Conservation (phyloP, 1,139 yeast species). For the Hyphopichia khmerensis region DNA sequence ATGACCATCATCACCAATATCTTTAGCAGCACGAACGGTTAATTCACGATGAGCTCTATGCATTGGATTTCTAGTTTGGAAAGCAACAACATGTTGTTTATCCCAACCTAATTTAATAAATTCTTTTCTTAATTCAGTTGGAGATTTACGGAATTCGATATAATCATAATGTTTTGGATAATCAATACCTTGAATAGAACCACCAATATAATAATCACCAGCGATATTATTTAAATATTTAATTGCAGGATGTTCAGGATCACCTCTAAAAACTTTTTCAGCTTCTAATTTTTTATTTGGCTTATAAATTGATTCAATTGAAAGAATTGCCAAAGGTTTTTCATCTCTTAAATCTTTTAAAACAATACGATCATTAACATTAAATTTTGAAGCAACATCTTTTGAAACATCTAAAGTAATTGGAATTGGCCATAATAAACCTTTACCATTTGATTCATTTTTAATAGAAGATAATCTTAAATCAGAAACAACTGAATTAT, state of each 20-base stretch:
- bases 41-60: constrained; percentile 97
- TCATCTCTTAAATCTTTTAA: constrained; percentile 85
- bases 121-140: constrained; percentile 84
- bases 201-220: constrained; percentile 86
- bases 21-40: constrained; percentile 87
- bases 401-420: constrained; percentile 79
- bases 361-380: constrained; percentile 63
- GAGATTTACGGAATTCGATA: constrained; percentile 83
- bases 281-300: constrained; percentile 85
- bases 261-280: constrained; percentile 87
- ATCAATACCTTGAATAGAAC: constrained; percentile 77
- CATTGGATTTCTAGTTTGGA: constrained; percentile 98
- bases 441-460: constrained; percentile 41
- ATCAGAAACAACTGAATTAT: constrained; percentile 73
- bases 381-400: constrained; percentile 47
- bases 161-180: constrained; percentile 91
- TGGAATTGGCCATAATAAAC: constrained; percentile 90
- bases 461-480: constrained; percentile 62
- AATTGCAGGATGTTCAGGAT: constrained; percentile 94
- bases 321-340: constrained; percentile 74
- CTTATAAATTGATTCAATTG: constrained; percentile 73
- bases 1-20: constrained; percentile 51
- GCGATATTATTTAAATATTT: constrained; percentile 70
- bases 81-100: constrained; percentile 79
- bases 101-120: constrained; percentile 78